phyloP scores from a whole-genome alignment of 2,329 filamentous ascomycete species.

The Phoma sp. region DNA sequence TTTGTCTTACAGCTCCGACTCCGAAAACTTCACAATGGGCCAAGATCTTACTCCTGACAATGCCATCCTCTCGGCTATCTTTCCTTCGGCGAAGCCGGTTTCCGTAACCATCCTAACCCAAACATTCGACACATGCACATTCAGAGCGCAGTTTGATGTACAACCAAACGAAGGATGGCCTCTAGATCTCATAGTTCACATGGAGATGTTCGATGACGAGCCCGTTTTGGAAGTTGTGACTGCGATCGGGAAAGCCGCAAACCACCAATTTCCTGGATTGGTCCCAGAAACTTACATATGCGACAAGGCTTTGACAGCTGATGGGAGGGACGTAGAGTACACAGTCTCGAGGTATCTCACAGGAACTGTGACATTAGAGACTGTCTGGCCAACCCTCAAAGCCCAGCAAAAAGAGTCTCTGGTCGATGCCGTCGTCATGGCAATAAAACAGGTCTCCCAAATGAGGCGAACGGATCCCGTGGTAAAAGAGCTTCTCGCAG shows the following conservation, averaged over 20 bases:
- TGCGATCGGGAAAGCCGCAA: constrained; percentile 9
- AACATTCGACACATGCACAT: constrained; percentile 10
- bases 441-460: constrained; percentile 6
- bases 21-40: constrained; percentile 7
- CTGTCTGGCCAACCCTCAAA: constrained; percentile 4
- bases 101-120: constrained; percentile 8
- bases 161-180: constrained; percentile 9
- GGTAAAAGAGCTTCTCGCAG: constrained; percentile 4
- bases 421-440: constrained; percentile 8
- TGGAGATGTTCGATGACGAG: constrained; percentile 4
- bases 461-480: constrained; percentile 7
- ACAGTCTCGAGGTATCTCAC: constrained; percentile 8
- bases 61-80: constrained; percentile 12
- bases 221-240: constrained; percentile 10
- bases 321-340: constrained; percentile 13
- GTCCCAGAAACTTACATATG: constrained; percentile 9
- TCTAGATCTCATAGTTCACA: constrained; percentile 9
- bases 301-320: constrained; percentile 5
- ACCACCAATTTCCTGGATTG: constrained; percentile 12
- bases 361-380: constrained; percentile 9
- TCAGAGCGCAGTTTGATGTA: constrained; percentile 12
- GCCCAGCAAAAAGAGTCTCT: constrained; percentile 6
- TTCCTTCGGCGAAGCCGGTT: constrained; percentile 5
- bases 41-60: constrained; percentile 12
- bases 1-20: not conserved